These are phyloP conservation scores for Termitomyces sp. DNA, from an alignment of 768 basidiomycete species.

Conservation along the genomic window DNA sequence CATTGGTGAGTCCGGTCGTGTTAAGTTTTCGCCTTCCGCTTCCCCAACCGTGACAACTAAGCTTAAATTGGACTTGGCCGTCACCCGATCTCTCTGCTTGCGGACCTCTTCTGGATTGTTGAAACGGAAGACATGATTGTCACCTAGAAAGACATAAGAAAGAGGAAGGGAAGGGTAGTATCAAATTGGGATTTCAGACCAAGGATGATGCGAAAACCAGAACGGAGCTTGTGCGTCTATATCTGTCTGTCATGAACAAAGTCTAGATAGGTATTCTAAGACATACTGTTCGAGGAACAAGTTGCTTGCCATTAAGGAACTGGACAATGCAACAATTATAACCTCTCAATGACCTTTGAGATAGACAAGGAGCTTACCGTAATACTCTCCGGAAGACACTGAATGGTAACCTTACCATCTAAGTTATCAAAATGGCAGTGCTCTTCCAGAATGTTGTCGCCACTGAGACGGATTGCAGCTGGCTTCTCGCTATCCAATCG, in stretches of 20 bases:
- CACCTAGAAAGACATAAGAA: constrained; percentile 44
- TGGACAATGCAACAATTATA: constrained; percentile 21
- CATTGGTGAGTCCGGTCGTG: constrained; percentile 75
- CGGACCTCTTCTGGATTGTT: constrained; percentile 95
- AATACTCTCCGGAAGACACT: constrained; percentile 73
- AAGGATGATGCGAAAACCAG: constrained; percentile 95
- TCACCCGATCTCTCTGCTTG: constrained; percentile 80
- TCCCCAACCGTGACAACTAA: constrained; percentile 63
- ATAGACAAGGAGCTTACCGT: constrained; percentile 50
- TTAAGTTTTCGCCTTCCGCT: constrained; percentile 51
- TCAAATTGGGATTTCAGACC: constrained; percentile 43
- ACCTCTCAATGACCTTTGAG: constrained; percentile 5
- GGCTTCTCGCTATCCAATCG: constrained; percentile 75
- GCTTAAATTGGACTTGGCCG: constrained; percentile 63
- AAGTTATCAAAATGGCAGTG: constrained; percentile 90
- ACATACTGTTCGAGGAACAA: constrained; percentile 68
- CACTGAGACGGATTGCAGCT: constrained; percentile 88
- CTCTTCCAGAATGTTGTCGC: constrained; percentile 85
- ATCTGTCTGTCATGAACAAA: constrained; percentile 6
- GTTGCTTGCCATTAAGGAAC: constrained; percentile 94
- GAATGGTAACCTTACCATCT: constrained; percentile 79
- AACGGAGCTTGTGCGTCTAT: constrained; percentile 77
- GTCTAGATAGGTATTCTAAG: background rate
- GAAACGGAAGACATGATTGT: constrained; percentile 96
- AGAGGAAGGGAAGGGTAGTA: background rate